These are phyloP conservation scores for Rhododendron vialii DNA, from an alignment of 148 eudicot genomes.

Conservation along the genomic window DNA sequence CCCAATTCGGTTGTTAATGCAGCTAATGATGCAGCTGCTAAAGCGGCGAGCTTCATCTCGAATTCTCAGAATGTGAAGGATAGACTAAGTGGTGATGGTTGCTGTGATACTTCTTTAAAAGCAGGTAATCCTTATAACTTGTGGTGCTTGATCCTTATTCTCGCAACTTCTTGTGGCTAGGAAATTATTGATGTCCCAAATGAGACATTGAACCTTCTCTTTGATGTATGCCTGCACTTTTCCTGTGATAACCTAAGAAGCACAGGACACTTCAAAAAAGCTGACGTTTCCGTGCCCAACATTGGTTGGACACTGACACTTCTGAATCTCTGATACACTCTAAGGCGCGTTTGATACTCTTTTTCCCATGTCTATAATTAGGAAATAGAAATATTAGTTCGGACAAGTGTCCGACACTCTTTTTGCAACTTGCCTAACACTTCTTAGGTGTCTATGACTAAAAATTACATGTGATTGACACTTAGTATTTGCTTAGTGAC, in stretches of 20 bases:
- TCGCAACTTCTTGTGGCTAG: neutral
- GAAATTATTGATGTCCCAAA: neutral
- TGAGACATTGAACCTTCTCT: neutral
- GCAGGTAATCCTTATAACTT: conserved; percentile 5
- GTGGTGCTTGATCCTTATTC: neutral
- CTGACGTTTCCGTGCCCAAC: neutral
- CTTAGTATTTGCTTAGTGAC: neutral
- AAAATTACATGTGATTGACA: neutral
- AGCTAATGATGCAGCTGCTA: conserved; percentile 19
- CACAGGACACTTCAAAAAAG: neutral
- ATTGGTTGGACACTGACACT: neutral
- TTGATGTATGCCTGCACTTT: neutral
- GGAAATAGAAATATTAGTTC: neutral
- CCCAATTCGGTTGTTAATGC: conserved; percentile 17
- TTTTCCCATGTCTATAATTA: neutral
- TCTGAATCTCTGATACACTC: neutral
- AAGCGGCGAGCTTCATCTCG: conserved; percentile 19
- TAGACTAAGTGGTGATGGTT: neutral
- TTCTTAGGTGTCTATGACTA: neutral
- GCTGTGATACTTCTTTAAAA: neutral
- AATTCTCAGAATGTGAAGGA: conserved; percentile 15
- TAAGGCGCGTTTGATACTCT: neutral
- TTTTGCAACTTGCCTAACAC: neutral
- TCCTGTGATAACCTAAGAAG: neutral
- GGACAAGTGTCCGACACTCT: neutral